Evolutionary conservation across 345 rosid genomes (phyloP).

Genomic region (Tarenaya hassleriana): DNA sequence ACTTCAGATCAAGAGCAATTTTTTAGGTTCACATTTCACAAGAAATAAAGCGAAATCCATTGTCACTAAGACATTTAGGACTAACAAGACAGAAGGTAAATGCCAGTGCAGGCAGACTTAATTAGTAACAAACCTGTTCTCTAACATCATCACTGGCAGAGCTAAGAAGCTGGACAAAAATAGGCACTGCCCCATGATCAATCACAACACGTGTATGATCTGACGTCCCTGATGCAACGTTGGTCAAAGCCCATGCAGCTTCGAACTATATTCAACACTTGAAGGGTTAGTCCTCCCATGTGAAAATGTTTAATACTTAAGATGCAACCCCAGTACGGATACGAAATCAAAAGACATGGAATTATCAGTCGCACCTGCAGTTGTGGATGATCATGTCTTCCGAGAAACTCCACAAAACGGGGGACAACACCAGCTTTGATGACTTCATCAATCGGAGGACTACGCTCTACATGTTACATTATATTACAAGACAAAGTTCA

Average conservation of each 20-base stretch:
- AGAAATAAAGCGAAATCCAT: conserved; percentile 2
- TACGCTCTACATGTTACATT: conserved; percentile 45
- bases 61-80: background rate
- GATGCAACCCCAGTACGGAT: conserved; percentile 1
- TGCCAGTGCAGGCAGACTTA: conserved; percentile 9
- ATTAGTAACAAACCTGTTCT: conserved; percentile 55
- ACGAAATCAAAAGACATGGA: conserved; percentile 15
- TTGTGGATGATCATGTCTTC: conserved; percentile 66
- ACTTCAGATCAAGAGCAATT: background rate
- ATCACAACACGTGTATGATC: conserved; percentile 79
- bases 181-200: conserved; percentile 73
- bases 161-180: conserved; percentile 73
- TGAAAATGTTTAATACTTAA: conserved; percentile 6
- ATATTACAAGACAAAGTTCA: conserved; percentile 16
- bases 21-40: background rate
- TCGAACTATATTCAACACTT: conserved; percentile 50
- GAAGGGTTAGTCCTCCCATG: conserved; percentile 14
- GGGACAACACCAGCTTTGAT: conserved; percentile 76
- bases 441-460: conserved; percentile 89
- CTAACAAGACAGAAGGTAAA: conserved; percentile 6
- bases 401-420: conserved; percentile 74
- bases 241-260: conserved; percentile 92
- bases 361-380: conserved; percentile 43
- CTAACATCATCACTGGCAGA: conserved; percentile 80
- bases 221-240: conserved; percentile 84